Percentiles rank a stretch among this genome's conserved stretches.
Evolutionary conservation across 2,329 filamentous ascomycete genomes (phyloP).

Genomic region (Aschersonia sp.): DNA sequence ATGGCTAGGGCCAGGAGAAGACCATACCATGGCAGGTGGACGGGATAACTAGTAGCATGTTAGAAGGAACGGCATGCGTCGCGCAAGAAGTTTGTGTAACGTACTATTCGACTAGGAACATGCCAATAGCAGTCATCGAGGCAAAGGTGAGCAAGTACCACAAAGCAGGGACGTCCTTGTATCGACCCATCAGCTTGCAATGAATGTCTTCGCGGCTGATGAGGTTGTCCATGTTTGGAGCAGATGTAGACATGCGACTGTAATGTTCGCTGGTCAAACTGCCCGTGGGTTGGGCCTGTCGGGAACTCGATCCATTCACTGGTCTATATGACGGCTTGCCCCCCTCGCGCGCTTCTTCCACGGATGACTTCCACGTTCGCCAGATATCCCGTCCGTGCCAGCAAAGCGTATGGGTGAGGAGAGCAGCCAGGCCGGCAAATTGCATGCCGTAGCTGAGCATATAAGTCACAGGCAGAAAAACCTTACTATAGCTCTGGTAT

Average conservation of each 20-base stretch:
- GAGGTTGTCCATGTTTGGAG: conserved; percentile 34
- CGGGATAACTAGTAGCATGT: conserved; percentile 43
- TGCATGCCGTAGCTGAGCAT: conserved; percentile 77
- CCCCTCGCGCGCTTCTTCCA: conserved; percentile 45
- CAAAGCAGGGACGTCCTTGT: conserved; percentile 64
- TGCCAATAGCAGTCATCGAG: conserved; percentile 63
- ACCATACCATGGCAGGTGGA: conserved; percentile 79
- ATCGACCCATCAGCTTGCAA: conserved; percentile 68
- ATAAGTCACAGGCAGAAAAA: conserved; percentile 78
- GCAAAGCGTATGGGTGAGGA: conserved; percentile 68
- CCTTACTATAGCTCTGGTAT: conserved; percentile 68
- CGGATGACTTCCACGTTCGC: conserved; percentile 58
- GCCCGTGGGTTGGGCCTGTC: conserved; percentile 9
- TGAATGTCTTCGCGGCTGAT: conserved; percentile 69
- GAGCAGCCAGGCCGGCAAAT: conserved; percentile 66
- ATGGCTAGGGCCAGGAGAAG: conserved; percentile 65
- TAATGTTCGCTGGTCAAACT: conserved; percentile 8
- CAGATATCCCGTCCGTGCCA: conserved; percentile 79
- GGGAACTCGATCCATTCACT: conserved; percentile 14
- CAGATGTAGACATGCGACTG: conserved; percentile 18
- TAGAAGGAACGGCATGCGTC: background rate
- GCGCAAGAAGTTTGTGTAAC: conserved; percentile 16
- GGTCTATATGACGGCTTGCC: conserved; percentile 38
- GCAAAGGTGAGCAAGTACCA: conserved; percentile 72
- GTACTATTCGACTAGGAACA: conserved; percentile 75